These are phyloP conservation scores for Plasmodium ovale DNA, from an alignment of 169 alveolate genomes.

Conservation along the genomic window DNA sequence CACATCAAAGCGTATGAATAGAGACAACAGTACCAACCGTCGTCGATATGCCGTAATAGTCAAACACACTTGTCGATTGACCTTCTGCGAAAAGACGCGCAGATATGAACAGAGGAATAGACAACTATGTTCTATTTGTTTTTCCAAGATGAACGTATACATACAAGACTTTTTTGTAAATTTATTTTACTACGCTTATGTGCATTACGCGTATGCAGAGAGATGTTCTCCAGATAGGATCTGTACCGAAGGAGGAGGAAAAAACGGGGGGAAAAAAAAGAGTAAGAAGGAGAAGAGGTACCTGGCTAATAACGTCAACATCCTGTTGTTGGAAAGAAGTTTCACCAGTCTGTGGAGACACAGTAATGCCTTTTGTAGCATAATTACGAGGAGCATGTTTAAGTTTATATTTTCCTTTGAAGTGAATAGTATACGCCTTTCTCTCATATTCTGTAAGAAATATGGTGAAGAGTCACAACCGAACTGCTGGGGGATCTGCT, in stretches of 20 bases:
- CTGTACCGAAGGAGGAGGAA: not conserved
- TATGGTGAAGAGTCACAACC: not conserved
- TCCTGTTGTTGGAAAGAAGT: too few relatives aligned
- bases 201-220: too few relatives aligned
- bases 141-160: not conserved
- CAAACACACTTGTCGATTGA: too few relatives aligned
- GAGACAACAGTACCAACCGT: too few relatives aligned
- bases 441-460: not conserved
- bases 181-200: not conserved
- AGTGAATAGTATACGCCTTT: not conserved
- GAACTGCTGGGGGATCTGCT: not conserved
- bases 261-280: not conserved
- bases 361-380: not conserved
- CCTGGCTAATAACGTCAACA: too few relatives aligned
- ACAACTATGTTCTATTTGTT: not conserved
- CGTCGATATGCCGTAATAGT: too few relatives aligned
- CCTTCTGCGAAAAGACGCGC: too few relatives aligned
- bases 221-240: not conserved
- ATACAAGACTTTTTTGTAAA: not conserved
- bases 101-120: too few relatives aligned
- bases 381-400: not conserved
- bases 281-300: not conserved
- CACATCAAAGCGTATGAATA: too few relatives aligned
- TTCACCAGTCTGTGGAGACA: not conserved
- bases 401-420: not conserved